Base-by-base conservation (phyloP, 2,329 filamentous ascomycete genomes). In the Gremmenia infestans region DNA sequence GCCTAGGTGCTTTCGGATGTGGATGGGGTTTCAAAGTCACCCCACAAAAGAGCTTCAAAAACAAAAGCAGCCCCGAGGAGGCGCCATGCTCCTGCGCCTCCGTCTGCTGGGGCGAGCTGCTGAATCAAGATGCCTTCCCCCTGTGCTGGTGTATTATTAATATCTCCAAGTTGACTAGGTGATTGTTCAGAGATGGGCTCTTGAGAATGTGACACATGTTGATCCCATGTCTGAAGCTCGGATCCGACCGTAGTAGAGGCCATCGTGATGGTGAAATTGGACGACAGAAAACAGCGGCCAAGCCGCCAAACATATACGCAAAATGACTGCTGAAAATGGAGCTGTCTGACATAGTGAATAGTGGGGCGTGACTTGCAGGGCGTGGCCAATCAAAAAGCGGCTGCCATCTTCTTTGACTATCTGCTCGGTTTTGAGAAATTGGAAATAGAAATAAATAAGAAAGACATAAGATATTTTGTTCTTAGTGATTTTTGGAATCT, bases 61-160 rank as follows among this genome's bases (percentile, higher is more conserved):
- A 60, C 48, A 35, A 61, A 61, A 14, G 59, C 59, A 12, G 53
- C 57, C 43, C 39, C 46, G 5, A 61, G 47, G 5, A 61, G 37
- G 15, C 40, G 53, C 59, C 59, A 61, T 8, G 59, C 59, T 25
- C 50, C 51, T 6, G 54, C n/a, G 7, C 59, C 59, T 35, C 56
- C 48, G 51, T 61, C 59, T 23, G 46, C 53, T 2, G 50, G 58
- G 25, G 32, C 23, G 8, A 60, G 32, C 45, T 55, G 43, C 23
- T 58, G 55, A 28, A 56, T 50, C 14, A 49, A n/a, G 15, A 32
- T 19, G 46, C 52, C 14, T 3, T 23, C 52, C 4, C 37, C 23
- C 40, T 12, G 39, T n/a, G 39, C 15, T 42, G 39, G 4, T 17
- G 15, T 7, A 17, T 42, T 15, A 5, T 80, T 80, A 62, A 78